phyloP scores from a whole-genome alignment of 306 rosid genomes.

The Psophocarpus tetragonolobus region DNA sequence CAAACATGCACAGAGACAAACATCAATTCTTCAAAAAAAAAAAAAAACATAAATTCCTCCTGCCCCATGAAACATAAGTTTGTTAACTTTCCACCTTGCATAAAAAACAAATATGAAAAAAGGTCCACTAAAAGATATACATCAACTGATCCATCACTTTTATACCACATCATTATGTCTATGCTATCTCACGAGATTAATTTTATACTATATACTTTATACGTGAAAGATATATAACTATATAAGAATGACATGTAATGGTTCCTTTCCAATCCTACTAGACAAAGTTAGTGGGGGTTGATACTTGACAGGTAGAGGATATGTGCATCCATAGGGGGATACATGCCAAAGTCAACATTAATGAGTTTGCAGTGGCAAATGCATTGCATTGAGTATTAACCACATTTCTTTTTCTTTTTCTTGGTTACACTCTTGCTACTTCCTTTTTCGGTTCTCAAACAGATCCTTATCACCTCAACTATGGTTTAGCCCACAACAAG shows the following conservation, averaged over 20 bases:
- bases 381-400: conserved; percentile 23
- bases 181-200: not conserved
- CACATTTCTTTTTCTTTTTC: not conserved
- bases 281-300: conserved; percentile 45
- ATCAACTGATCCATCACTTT: conserved; percentile 31
- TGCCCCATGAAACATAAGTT: conserved; percentile 28
- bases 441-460: not conserved
- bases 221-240: not conserved
- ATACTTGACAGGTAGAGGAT: conserved; percentile 34
- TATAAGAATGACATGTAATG: conserved; percentile 32
- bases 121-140: conserved; percentile 28
- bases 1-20: not conserved
- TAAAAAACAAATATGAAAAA: conserved; percentile 22
- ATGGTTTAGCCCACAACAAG: conserved; percentile 30
- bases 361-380: conserved; percentile 25
- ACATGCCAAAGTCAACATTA: conserved; percentile 35
- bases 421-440: not conserved
- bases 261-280: conserved; percentile 35
- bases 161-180: conserved; percentile 44
- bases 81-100: not conserved
- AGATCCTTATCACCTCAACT: conserved; percentile 31
- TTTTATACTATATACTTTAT: conserved; percentile 20
- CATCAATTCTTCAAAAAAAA: too few species aligned
- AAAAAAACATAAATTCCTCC: too few species aligned
- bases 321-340: conserved; percentile 38